These are phyloP conservation scores for Alloascoidea africana DNA, from an alignment of 805 yeast species.

Conservation along the genomic window DNA sequence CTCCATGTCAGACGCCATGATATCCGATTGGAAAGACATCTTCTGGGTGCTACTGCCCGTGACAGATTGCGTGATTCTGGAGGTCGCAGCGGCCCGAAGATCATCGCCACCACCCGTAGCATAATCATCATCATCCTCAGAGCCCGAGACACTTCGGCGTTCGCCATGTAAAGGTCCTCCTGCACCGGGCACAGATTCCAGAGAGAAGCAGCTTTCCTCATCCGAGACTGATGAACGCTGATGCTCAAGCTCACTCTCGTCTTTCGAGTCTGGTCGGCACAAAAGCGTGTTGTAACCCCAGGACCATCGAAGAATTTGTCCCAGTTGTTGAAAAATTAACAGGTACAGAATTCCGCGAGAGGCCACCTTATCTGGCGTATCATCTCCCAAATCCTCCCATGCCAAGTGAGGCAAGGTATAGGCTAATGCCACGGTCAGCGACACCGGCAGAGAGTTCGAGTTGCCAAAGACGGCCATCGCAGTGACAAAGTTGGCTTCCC, in stretches of 20 bases:
- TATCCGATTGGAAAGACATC: too few relatives aligned
- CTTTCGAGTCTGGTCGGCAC: constrained; percentile 19
- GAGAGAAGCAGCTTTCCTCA: too few relatives aligned
- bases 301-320: constrained; percentile 53
- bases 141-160: too few relatives aligned
- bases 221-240: not conserved
- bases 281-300: constrained; percentile 55
- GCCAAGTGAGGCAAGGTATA: constrained; percentile 38
- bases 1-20: too few relatives aligned
- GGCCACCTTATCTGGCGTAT: constrained; percentile 40
- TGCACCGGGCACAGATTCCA: too few relatives aligned
- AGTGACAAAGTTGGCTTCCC: constrained; percentile 81
- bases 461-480: constrained; percentile 97
- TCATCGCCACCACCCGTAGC: not conserved
- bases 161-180: too few relatives aligned
- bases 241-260: constrained; percentile 4
- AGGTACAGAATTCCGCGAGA: constrained; percentile 47
- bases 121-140: not conserved
- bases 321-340: constrained; percentile 49
- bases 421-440: constrained; percentile 45
- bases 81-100: too few relatives aligned
- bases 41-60: too few relatives aligned
- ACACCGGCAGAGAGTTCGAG: constrained; percentile 88
- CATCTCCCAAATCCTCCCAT: constrained; percentile 43
- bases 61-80: too few relatives aligned